Conservation (phyloP, 2,329 filamentous ascomycete species). For the Cytospora piceae region DNA sequence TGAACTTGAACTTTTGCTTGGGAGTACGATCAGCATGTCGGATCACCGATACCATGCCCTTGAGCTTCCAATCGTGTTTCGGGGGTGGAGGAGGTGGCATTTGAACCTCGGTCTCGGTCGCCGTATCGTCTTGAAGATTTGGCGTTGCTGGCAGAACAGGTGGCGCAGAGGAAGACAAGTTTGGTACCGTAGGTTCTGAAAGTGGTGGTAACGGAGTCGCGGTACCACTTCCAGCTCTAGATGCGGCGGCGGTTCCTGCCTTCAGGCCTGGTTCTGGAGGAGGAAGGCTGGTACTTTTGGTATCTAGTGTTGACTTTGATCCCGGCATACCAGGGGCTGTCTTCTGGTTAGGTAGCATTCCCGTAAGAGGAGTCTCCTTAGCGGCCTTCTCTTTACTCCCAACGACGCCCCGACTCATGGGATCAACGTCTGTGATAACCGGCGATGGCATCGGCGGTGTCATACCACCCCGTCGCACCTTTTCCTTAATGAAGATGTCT, state of each 20-base stretch:
- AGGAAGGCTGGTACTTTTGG: slow-evolving; percentile 7
- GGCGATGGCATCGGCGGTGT: slow-evolving; percentile 57
- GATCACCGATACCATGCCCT: slow-evolving; percentile 95
- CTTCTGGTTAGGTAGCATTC: slow-evolving; percentile 30
- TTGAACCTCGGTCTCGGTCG: slow-evolving; percentile 43
- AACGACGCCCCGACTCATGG: slow-evolving; percentile 36
- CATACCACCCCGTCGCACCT: slow-evolving; percentile 65
- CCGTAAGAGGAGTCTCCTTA: slow-evolving; percentile 32
- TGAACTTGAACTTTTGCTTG: slow-evolving; percentile 99
- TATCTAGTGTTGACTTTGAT: slow-evolving; percentile 23
- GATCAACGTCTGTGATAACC: slow-evolving; percentile 44
- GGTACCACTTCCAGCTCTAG: slow-evolving; percentile 33
- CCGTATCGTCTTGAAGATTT: slow-evolving; percentile 39
- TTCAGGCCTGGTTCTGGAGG: slow-evolving; percentile 34
- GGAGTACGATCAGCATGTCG: slow-evolving; percentile 95
- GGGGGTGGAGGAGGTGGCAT: slow-evolving; percentile 69
- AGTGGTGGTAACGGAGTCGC: slow-evolving; percentile 35
- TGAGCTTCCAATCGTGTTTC: slow-evolving; percentile 97
- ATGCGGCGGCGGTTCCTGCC: slow-evolving; percentile 35
- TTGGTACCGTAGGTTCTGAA: slow-evolving; percentile 33
- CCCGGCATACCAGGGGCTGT: slow-evolving; percentile 18
- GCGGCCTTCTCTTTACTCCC: slow-evolving; percentile 35
- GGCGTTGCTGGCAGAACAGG: slow-evolving; percentile 46
- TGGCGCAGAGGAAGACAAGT: slow-evolving; percentile 44
- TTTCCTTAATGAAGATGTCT: slow-evolving; percentile 86